A percentile compares a stretch with the other conserved stretches of the same genome.
Evolutionary conservation across 306 rosid genomes (phyloP).

Genomic region (Luffa acutangula): DNA sequence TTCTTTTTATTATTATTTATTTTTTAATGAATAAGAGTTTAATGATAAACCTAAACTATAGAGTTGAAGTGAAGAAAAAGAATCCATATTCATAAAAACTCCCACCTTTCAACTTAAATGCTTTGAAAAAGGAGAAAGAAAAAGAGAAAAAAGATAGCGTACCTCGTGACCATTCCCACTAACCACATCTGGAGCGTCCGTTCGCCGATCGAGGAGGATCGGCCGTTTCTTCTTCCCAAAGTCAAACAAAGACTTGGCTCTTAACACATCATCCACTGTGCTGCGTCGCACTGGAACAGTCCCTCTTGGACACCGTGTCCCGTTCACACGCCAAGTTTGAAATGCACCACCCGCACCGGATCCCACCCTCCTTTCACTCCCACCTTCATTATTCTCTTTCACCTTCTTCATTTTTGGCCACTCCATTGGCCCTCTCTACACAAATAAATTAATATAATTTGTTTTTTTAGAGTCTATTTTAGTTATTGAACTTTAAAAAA

Average conservation of each 20-base stretch:
- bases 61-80: slow-evolving; percentile 1
- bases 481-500: background rate
- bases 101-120: background rate
- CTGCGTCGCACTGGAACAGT: slow-evolving; percentile 76
- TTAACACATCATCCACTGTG: slow-evolving; percentile 42
- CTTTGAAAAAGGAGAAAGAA: background rate
- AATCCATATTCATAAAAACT: background rate
- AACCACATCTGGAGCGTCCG: slow-evolving; percentile 60
- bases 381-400: slow-evolving; percentile 4
- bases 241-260: slow-evolving; percentile 72
- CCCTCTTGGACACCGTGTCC: slow-evolving; percentile 71
- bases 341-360: slow-evolving; percentile 14
- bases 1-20: background rate
- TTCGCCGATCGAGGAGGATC: background rate
- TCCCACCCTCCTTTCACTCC: background rate
- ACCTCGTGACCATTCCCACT: slow-evolving; percentile 89
- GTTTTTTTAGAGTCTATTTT: background rate
- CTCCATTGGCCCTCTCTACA: slow-evolving; percentile 44
- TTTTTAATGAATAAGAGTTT: background rate
- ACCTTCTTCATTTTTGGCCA: slow-evolving; percentile 36
- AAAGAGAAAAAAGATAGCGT: background rate
- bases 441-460: background rate
- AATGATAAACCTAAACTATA: background rate
- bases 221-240: slow-evolving; percentile 60
- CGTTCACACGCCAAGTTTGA: slow-evolving; percentile 84